Evolutionary conservation across 2,329 filamentous ascomycete species (phyloP).

Genomic region (Ceratocystis lukuohia): DNA sequence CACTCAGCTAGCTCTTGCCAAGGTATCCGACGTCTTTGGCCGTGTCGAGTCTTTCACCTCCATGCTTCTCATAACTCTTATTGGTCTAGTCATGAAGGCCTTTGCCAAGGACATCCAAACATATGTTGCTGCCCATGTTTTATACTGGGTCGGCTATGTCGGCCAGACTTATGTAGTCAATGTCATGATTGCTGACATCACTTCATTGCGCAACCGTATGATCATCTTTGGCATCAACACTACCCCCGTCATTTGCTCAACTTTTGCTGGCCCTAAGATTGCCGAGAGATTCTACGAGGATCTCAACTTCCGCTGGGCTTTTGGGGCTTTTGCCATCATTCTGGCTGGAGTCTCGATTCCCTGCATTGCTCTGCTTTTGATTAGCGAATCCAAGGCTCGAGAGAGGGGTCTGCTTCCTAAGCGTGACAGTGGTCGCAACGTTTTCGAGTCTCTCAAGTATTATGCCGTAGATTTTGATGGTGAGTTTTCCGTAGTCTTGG

Average conservation of each 20-base stretch:
- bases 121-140: conserved; percentile 48
- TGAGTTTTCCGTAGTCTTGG: conserved; percentile 20
- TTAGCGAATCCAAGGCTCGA: conserved; percentile 35
- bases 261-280: conserved; percentile 33
- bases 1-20: conserved; percentile 32
- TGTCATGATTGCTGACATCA: conserved; percentile 34
- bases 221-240: conserved; percentile 32
- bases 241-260: conserved; percentile 33
- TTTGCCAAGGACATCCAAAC: conserved; percentile 42
- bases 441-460: conserved; percentile 35
- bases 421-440: conserved; percentile 33
- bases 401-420: conserved; percentile 34
- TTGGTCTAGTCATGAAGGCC: conserved; percentile 51
- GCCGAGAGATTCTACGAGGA: conserved; percentile 29
- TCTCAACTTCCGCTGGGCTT: conserved; percentile 36
- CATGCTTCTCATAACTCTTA: conserved; percentile 32
- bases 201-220: conserved; percentile 31
- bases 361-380: conserved; percentile 27
- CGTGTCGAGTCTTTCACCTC: conserved; percentile 34
- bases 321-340: conserved; percentile 51
- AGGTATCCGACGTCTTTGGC: conserved; percentile 37
- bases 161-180: conserved; percentile 31
- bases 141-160: conserved; percentile 47
- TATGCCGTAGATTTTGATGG: conserved; percentile 48
- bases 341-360: conserved; percentile 36